Base-by-base conservation (phyloP, 2,329 filamentous ascomycete species). In the Cladosporium sp. region DNA sequence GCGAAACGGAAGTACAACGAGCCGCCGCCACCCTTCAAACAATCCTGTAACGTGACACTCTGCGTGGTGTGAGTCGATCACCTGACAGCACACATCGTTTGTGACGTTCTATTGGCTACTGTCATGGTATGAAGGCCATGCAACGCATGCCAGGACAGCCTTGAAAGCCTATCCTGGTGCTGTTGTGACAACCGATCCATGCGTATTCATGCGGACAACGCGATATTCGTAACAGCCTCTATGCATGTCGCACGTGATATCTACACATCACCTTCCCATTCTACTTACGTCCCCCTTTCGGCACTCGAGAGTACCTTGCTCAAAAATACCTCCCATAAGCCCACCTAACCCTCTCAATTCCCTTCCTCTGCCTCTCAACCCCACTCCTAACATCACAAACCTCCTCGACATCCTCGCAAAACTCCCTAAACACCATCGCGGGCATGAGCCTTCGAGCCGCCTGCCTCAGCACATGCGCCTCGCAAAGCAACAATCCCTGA, bases 311-410 rank as follows among this genome's bases (percentile, higher is more conserved):
- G n/a, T n/a, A n/a, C n/a, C n/a, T n/a, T n/a, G n/a, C n/a, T 28
- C 53, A 60, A 54, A 80, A 72, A 88, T 89, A 97, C 70, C 86
- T 87, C 2, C 84, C 84, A 77, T 97, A 97, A 3, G 89, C 88
- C 93, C 94, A 97, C 61, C 90, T 82, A 64, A 97, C 91, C 59
- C 94, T 82, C 65, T 92, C 85, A 55, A 96, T 76, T 42, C 93
- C 89, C 70, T 84, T 87, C 59, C 86, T 80, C 77, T 97, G 93
- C 65, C 86, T 82, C 66, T 86, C 83, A 52, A 96, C 82, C 2
- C 91, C 90, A 65, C 85, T 87, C 48, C 83, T 77, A 62, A 93
- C 85, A 69, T 96, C 91, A 19, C 90, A 85, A 49, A 99, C 78
- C 67, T 97, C 92, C 59, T 89, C 85, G 34, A 96, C 78, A 70